A percentile compares a stretch with the other conserved stretches of the same genome.
Conservation (phyloP, 164 flowering plant species). For the Chimonanthus praecox region DNA sequence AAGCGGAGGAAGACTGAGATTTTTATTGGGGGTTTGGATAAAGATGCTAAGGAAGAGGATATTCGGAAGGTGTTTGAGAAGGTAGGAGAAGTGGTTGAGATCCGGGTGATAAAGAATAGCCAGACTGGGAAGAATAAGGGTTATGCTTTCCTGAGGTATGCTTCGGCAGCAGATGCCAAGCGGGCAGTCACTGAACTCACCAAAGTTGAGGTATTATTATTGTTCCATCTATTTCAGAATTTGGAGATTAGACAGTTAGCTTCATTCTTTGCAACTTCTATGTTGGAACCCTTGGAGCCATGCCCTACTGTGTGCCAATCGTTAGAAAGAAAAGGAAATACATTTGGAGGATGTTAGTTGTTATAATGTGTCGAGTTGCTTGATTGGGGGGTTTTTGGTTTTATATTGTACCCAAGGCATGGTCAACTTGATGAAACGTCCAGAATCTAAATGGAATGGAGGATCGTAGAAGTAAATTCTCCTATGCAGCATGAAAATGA, state of each 20-base stretch:
- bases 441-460: no score
- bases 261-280: no score
- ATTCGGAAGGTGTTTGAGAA: conserved; percentile 28
- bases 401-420: no score
- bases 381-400: no score
- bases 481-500: no score
- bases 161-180: conserved; percentile 27
- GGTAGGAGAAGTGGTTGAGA: conserved; percentile 29
- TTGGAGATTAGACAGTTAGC: neutral
- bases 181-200: conserved; percentile 23
- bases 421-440: no score
- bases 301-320: no score
- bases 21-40: conserved; percentile 40
- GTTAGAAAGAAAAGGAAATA: no score
- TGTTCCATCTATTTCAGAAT: neutral
- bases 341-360: no score
- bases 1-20: conserved; percentile 31
- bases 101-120: conserved; percentile 23
- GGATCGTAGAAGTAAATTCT: no score
- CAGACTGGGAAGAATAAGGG: conserved; percentile 33
- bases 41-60: conserved; percentile 34
- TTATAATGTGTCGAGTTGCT: no score
- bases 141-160: conserved; percentile 33
- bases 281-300: no score
- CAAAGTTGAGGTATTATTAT: conserved; percentile 26